These are phyloP conservation scores for Pichia sp. DNA, from an alignment of 1,139 yeast genomes.

Conservation along the genomic window DNA sequence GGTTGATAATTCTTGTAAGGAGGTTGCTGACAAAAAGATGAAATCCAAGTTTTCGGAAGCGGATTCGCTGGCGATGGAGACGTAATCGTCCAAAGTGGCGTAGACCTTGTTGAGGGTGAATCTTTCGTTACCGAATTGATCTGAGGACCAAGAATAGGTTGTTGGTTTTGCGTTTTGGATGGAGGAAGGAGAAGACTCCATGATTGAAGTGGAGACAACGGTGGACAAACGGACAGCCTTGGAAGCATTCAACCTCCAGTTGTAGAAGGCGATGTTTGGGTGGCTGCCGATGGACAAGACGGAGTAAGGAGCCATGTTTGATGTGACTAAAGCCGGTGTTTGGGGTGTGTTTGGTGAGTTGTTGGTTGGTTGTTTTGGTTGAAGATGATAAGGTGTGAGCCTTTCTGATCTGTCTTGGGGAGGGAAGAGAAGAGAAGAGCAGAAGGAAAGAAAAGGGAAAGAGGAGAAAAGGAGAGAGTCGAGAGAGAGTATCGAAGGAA, in stretches of 20 bases:
- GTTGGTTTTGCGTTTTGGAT: conserved; percentile 7
- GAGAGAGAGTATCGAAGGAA: too few relatives aligned
- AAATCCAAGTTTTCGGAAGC: conserved; percentile 10
- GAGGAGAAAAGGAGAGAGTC: too few relatives aligned
- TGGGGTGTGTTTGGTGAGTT: too few relatives aligned
- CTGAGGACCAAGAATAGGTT: conserved; percentile 31
- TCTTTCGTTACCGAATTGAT: conserved; percentile 32
- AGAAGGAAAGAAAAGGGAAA: too few relatives aligned
- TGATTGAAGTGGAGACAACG: conserved; percentile 27
- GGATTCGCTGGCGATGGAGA: neutral
- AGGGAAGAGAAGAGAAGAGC: neutral
- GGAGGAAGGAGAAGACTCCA: conserved; percentile 4
- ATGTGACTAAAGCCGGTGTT: neutral
- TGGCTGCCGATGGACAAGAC: conserved; percentile 42
- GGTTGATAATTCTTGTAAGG: conserved; percentile 46
- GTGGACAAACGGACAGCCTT: conserved; percentile 39
- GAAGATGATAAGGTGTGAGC: too few relatives aligned
- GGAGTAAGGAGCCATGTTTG: conserved; percentile 20
- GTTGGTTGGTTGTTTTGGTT: neutral
- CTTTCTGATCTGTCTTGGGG: too few relatives aligned
- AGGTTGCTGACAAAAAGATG: conserved; percentile 44
- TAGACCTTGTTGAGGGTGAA: conserved; percentile 24
- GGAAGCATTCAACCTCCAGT: conserved; percentile 46
- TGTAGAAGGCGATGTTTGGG: conserved; percentile 50
- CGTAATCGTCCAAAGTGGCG: conserved; percentile 7